Evolutionary conservation across 805 yeast species (phyloP), one percentile per base, ranked within the genome.

Genomic region (Metschnikowia borealis): DNA sequence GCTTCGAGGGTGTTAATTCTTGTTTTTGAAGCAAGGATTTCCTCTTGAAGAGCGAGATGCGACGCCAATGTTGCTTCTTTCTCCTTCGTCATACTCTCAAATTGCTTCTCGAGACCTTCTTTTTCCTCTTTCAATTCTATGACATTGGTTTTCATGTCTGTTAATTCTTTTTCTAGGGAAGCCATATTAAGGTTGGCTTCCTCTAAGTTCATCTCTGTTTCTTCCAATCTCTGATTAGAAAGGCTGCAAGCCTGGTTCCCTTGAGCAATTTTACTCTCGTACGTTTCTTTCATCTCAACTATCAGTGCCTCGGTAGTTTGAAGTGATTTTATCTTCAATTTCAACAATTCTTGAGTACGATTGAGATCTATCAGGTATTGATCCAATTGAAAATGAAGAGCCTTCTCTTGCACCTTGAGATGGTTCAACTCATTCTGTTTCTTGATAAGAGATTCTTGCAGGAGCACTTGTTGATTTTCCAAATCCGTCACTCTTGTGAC

Each of bases 1-100:
- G 41, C 32, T 47, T 62, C 62, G 5, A 63, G 52, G 4, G 11
- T 21, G 10, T 17, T 3, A 6, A 49, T 38, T 34, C 48, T 41
- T 33, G 36, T 43, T 3, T 42, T 35, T 6, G 34, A 38, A 6
- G 31, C 15, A 10, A 39, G 26, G 4, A 35, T 29, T 7, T 39
- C 40, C 21, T 38, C 40, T 36, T 45, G 38, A 26, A 39, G 29
- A 21, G 23, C 21, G 18, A 40, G 38, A 10, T n/a, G 18, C 2
- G 48, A 38, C 7, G 42, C 34, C 13, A 38, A n/a, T 18, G 43
- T 20, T 3, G 32, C 18, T 13, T 44, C 47, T 13, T 39, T 44
- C 3, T 40, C 45, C 7, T 18, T 33, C 14, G 20, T 23, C 6
- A 44, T 31, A 18, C n/a, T 31, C 3, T 44, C 46, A 4, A 46